A percentile compares a stretch with the other conserved stretches of the same genome.
phyloP scores from a whole-genome alignment of 2,329 filamentous ascomycete species.

The Hirsutella rhossiliensis region DNA sequence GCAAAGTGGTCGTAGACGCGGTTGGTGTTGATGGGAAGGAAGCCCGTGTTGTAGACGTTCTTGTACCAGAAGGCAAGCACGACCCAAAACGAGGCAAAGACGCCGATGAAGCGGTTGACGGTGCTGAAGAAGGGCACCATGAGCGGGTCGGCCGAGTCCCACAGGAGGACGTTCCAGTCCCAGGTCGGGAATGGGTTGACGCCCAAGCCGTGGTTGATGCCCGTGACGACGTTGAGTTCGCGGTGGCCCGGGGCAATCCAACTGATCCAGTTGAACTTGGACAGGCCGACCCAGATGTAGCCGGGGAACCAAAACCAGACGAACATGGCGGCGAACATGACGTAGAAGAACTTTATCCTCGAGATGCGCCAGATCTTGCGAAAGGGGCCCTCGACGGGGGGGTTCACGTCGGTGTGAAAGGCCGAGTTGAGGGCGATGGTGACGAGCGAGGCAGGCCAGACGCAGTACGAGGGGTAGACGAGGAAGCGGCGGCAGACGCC shows the following conservation, averaged over 20 bases:
- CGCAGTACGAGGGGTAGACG: conserved; percentile 41
- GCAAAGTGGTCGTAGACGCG: conserved; percentile 37
- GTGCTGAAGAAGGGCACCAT: conserved; percentile 46
- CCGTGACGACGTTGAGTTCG: conserved; percentile 28
- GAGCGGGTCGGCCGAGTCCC: conserved; percentile 30
- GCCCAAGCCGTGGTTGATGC: conserved; percentile 31
- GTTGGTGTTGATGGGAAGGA: conserved; percentile 40
- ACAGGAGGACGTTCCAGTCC: conserved; percentile 35
- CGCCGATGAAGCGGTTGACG: conserved; percentile 48
- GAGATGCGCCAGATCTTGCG: conserved; percentile 32
- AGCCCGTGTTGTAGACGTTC: conserved; percentile 44
- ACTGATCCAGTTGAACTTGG: conserved; percentile 42
- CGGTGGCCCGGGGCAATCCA: conserved; percentile 40
- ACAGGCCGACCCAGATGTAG: conserved; percentile 39
- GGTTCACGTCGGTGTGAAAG: conserved; percentile 34
- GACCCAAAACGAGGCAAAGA: conserved; percentile 41
- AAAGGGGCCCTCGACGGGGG: conserved; percentile 28
- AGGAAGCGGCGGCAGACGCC: conserved; percentile 40
- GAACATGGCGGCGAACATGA: conserved; percentile 40
- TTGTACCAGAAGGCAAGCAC: conserved; percentile 45
- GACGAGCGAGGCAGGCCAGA: conserved; percentile 45
- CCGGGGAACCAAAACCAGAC: conserved; percentile 48
- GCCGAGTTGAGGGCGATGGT: conserved; percentile 42
- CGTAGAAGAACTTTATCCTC: conserved; percentile 38
- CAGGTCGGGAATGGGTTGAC: conserved; percentile 34